phyloP scores from a whole-genome alignment of 1,284 basidiomycete genomes.

The Boletus sp. region DNA sequence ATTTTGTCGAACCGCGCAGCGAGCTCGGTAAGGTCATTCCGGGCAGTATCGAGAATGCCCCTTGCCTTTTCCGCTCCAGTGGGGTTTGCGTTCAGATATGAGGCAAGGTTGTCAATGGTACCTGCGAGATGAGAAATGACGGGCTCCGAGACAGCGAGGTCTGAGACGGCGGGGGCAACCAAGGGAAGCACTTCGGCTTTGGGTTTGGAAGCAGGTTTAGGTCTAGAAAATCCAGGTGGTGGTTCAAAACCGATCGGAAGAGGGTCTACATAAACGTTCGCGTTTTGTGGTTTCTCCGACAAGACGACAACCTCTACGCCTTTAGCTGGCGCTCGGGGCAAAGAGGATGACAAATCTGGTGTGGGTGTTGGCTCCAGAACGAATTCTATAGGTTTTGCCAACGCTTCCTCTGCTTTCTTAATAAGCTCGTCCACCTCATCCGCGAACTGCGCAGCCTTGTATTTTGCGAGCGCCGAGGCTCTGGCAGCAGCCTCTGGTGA shows the following conservation, averaged over 20 bases:
- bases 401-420: conserved; percentile 63
- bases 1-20: conserved; percentile 76
- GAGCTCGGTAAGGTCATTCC: conserved; percentile 80
- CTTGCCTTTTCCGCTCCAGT: conserved; percentile 62
- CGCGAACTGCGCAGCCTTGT: conserved; percentile 51
- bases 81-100: conserved; percentile 77
- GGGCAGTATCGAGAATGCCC: conserved; percentile 70
- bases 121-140: conserved; percentile 89
- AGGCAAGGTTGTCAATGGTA: conserved; percentile 90
- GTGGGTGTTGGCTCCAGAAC: conserved; percentile 23
- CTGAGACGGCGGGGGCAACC: conserved; percentile 77
- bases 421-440: conserved; percentile 66
- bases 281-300: conserved; percentile 35
- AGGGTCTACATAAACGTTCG: conserved; percentile 62
- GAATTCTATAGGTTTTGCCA: conserved; percentile 41
- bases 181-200: conserved; percentile 59
- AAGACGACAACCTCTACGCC: conserved; percentile 27
- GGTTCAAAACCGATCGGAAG: conserved; percentile 89
- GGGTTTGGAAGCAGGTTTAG: conserved; percentile 43
- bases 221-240: conserved; percentile 78
- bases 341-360: neutral
- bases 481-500: conserved; percentile 39
- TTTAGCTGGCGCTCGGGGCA: conserved; percentile 20
- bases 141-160: conserved; percentile 74
- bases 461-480: conserved; percentile 42